Conservation (phyloP, 495 filamentous ascomycete genomes). For the Tuber brumale region DNA sequence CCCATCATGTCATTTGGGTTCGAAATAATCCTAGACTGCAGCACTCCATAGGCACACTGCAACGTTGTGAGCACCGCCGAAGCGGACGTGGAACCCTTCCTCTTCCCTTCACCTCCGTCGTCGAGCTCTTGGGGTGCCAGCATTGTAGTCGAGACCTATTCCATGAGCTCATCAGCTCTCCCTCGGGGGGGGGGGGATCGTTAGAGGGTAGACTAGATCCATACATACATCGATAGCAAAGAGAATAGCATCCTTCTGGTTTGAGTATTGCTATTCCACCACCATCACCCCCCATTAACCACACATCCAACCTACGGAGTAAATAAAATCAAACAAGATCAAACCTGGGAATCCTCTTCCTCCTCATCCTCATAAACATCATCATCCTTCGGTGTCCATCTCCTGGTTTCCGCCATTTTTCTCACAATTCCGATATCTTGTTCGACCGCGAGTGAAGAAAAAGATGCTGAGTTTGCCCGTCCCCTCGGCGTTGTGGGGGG, state of each 20-base stretch:
- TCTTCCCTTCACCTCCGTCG: conserved; percentile 38
- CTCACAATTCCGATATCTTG: not conserved
- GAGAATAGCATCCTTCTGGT: conserved; percentile 89
- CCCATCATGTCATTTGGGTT: conserved; percentile 98
- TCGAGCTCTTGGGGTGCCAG: conserved; percentile 54
- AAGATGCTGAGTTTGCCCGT: not conserved
- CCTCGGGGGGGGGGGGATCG: not conserved
- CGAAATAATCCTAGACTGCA: conserved; percentile 97
- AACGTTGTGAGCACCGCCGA: conserved; percentile 60
- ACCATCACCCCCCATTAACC: not conserved
- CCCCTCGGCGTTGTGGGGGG: not conserved
- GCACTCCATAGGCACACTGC: conserved; percentile 88
- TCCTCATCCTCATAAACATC: conserved; percentile 40
- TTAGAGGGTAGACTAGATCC: not conserved
- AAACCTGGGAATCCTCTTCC: conserved; percentile 37
- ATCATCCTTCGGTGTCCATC: conserved; percentile 41
- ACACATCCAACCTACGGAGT: not conserved
- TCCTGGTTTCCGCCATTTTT: conserved; percentile 36
- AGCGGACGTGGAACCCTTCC: conserved; percentile 57
- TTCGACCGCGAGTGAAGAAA: not conserved
- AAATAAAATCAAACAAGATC: not conserved
- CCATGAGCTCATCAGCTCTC: not conserved
- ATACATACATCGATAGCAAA: conserved; percentile 75
- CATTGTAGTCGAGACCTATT: conserved; percentile 73
- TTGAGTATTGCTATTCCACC: conserved; percentile 65